These are phyloP conservation scores for Tolypocladium guangdongense DNA, from an alignment of 2,329 filamentous ascomycete species.

Conservation along the genomic window DNA sequence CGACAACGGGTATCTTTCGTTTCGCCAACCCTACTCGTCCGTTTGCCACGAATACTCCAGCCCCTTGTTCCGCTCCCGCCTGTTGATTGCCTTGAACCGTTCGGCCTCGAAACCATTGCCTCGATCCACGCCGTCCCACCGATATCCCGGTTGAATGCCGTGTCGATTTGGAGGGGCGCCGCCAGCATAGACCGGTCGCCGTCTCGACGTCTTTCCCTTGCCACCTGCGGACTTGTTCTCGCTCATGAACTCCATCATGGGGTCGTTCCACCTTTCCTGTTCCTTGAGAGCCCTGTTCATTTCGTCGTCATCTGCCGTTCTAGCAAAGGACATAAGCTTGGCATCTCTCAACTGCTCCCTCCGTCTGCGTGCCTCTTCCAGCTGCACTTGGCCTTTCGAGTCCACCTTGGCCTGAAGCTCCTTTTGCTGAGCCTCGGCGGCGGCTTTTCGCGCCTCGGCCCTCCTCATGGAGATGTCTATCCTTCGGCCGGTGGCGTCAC, in stretches of 20 bases:
- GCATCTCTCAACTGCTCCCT: conserved; percentile 67
- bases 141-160: conserved; percentile 80
- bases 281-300: conserved; percentile 77
- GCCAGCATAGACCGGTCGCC: conserved; percentile 64
- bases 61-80: conserved; percentile 62
- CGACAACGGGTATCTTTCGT: conserved; percentile 12
- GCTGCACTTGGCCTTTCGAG: conserved; percentile 78
- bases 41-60: conserved; percentile 93
- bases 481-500: conserved; percentile 87
- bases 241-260: conserved; percentile 69
- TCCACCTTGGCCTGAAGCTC: conserved; percentile 57
- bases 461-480: conserved; percentile 89
- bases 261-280: conserved; percentile 81
- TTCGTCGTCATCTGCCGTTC: conserved; percentile 72
- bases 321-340: conserved; percentile 67
- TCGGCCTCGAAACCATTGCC: conserved; percentile 89
- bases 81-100: conserved; percentile 81
- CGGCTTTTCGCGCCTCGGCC: conserved; percentile 64
- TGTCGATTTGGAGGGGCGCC: conserved; percentile 83
- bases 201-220: conserved; percentile 23
- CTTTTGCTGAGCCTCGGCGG: conserved; percentile 59
- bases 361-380: conserved; percentile 51
- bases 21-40: conserved; percentile 54
- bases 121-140: conserved; percentile 95
- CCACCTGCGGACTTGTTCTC: conserved; percentile 27